Percentiles rank a stretch among this genome's conserved stretches.
Evolutionary conservation across 148 eudicot genomes (phyloP).

Genomic region (Rhododendron griersonianum): DNA sequence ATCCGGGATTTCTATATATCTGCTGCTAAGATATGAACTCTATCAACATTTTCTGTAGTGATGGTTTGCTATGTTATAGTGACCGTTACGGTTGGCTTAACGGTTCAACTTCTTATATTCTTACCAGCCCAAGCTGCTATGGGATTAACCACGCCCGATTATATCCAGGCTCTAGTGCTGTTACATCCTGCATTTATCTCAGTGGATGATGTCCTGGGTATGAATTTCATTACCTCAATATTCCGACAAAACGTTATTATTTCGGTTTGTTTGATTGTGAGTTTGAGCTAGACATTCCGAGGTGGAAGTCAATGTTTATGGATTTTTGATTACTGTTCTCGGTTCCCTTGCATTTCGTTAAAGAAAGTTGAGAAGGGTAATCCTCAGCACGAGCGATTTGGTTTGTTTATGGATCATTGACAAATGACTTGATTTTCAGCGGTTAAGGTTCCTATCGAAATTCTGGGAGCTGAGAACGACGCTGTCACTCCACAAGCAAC

Average conservation of each 20-base stretch:
- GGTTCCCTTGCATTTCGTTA: not conserved
- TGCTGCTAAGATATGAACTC: not conserved
- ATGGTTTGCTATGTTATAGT: too few relatives aligned
- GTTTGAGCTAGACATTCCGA: not conserved
- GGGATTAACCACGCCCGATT: slow-evolving; percentile 27
- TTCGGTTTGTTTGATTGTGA: not conserved
- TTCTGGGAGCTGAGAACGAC: slow-evolving; percentile 63
- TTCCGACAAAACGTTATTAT: not conserved
- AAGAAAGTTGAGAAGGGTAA: not conserved
- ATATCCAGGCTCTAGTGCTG: slow-evolving; percentile 39
- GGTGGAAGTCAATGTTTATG: not conserved
- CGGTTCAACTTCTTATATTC: not conserved
- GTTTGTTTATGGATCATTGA: not conserved
- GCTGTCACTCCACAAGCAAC: slow-evolving; percentile 46
- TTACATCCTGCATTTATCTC: slow-evolving; percentile 46
- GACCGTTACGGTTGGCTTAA: too few relatives aligned
- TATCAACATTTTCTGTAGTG: too few relatives aligned
- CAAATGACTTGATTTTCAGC: slow-evolving; percentile 22
- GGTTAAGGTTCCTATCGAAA: slow-evolving; percentile 49
- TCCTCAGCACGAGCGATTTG: not conserved
- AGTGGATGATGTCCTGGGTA: slow-evolving; percentile 45
- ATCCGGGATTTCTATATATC: not conserved
- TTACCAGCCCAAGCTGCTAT: slow-evolving; percentile 41
- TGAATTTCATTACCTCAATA: not conserved
- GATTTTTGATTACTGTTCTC: not conserved